phyloP scores from a whole-genome alignment of 2,329 filamentous ascomycete species.

The Clonostachys chloroleuca region DNA sequence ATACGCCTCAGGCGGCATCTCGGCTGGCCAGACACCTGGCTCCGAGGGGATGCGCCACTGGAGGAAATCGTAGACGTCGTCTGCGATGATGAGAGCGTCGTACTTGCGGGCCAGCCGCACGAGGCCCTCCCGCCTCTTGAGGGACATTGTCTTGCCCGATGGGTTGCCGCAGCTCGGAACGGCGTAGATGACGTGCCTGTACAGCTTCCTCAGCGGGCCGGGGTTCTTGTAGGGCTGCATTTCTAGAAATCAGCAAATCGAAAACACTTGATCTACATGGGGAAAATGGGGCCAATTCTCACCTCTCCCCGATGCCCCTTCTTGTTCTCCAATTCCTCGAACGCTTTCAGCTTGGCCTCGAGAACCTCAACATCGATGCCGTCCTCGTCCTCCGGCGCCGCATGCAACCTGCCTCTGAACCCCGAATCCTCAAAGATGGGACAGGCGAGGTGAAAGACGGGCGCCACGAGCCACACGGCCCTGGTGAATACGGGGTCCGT shows the following conservation, averaged over 20 bases:
- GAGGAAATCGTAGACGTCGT: constrained; percentile 93
- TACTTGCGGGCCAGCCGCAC: constrained; percentile 73
- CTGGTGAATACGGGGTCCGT: constrained; percentile 74
- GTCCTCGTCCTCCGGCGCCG: constrained; percentile 72
- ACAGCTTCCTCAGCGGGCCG: constrained; percentile 58
- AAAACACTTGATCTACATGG: too few relatives aligned
- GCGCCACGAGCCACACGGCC: constrained; percentile 75
- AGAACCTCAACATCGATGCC: constrained; percentile 65
- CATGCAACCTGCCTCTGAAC: constrained; percentile 61
- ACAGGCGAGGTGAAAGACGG: constrained; percentile 80
- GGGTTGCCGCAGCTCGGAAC: constrained; percentile 91
- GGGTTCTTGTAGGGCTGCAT: background rate
- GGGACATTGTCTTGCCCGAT: constrained; percentile 75
- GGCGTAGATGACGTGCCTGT: constrained; percentile 82
- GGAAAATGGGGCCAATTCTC: too few relatives aligned
- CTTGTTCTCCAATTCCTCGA: constrained; percentile 15
- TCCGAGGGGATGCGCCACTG: constrained; percentile 61
- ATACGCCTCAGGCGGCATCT: constrained; percentile 33
- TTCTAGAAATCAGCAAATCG: background rate
- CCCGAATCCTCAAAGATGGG: constrained; percentile 81
- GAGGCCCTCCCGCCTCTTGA: constrained; percentile 61
- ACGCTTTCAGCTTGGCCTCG: constrained; percentile 16
- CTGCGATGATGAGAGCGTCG: constrained; percentile 78
- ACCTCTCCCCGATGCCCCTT: constrained; percentile 7
- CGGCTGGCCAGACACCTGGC: constrained; percentile 1